Conservation (phyloP, 2,329 filamentous ascomycete genomes). For the Aspergillus chevalieri region DNA sequence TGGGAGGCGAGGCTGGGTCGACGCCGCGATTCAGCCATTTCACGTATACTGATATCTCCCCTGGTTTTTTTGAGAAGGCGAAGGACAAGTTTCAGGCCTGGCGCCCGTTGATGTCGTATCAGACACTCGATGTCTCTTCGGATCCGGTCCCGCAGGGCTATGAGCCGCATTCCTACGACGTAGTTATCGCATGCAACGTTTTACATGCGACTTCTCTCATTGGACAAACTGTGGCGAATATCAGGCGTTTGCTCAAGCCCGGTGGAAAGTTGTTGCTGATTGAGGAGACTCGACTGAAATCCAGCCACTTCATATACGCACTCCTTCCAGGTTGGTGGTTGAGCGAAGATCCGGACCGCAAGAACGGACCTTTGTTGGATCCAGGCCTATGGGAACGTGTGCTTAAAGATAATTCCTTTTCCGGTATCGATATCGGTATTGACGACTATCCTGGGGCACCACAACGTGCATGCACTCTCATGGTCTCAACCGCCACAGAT, state of each 20-base stretch:
- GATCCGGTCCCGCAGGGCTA: slow-evolving; percentile 23
- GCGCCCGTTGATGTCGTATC: slow-evolving; percentile 19
- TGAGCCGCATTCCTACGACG: slow-evolving; percentile 19
- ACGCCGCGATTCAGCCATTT: slow-evolving; percentile 15
- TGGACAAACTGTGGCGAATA: slow-evolving; percentile 19
- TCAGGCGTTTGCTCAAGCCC: slow-evolving; percentile 21
- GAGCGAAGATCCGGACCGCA: slow-evolving; percentile 15
- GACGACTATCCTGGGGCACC: neutral
- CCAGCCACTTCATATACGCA: slow-evolving; percentile 2
- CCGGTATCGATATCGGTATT: slow-evolving; percentile 17
- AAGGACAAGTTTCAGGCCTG: slow-evolving; percentile 19
- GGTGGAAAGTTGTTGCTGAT: slow-evolving; percentile 23
- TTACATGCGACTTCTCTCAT: slow-evolving; percentile 25
- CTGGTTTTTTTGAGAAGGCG: slow-evolving; percentile 25
- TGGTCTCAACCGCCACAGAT: neutral
- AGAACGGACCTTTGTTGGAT: slow-evolving; percentile 2
- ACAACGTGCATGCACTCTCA: neutral
- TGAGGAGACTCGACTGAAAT: slow-evolving; percentile 1
- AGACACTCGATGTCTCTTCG: slow-evolving; percentile 20
- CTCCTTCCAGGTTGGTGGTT: slow-evolving; percentile 30
- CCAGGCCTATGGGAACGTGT: slow-evolving; percentile 16
- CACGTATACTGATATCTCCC: slow-evolving; percentile 23
- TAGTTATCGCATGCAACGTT: slow-evolving; percentile 27
- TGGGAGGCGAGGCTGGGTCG: slow-evolving; percentile 12
- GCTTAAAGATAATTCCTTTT: slow-evolving; percentile 20